Evolutionary conservation across 192 early-diverging fungal genomes (phyloP).

Genomic region (Allomyces javanicus): DNA sequence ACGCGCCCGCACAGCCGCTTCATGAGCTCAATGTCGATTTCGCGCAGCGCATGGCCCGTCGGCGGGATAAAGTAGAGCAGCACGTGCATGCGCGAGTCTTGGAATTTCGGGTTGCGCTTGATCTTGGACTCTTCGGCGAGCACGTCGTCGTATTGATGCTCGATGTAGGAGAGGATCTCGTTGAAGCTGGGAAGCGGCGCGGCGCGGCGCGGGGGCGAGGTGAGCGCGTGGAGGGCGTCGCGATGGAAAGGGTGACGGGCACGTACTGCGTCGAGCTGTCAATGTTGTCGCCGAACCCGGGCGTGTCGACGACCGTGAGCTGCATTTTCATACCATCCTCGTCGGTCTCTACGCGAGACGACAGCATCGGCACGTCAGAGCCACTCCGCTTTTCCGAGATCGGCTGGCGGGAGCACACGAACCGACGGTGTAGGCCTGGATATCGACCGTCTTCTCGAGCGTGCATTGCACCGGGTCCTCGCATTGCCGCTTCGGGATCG

Average conservation of each 20-base stretch:
- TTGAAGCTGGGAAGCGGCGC: constrained; percentile 62
- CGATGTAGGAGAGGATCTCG: constrained; percentile 83
- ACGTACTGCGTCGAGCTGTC: constrained; percentile 36
- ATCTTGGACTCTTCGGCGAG: constrained; percentile 71
- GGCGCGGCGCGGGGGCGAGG: no score
- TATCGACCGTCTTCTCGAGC: constrained; percentile 69
- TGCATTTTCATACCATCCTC: constrained; percentile 95
- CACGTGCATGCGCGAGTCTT: constrained; percentile 87
- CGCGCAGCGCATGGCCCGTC: constrained; percentile 87
- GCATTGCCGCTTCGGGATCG: constrained; percentile 42
- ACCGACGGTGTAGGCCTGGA: constrained; percentile 73
- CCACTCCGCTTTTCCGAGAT: background rate
- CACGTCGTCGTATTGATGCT: constrained; percentile 84
- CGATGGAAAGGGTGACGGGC: no score
- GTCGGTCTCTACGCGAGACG: constrained; percentile 79
- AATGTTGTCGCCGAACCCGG: constrained; percentile 92
- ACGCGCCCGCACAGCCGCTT: constrained; percentile 69
- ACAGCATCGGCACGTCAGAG: constrained; percentile 3
- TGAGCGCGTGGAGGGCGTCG: no score
- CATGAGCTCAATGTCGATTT: constrained; percentile 90
- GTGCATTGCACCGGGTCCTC: constrained; percentile 54
- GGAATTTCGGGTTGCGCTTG: constrained; percentile 71
- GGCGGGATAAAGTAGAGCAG: constrained; percentile 96
- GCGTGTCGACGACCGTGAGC: constrained; percentile 94
- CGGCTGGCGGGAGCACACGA: constrained; percentile 2